Evolutionary conservation across 768 basidiomycete species (phyloP).

Genomic region (Hericium coralloides): DNA sequence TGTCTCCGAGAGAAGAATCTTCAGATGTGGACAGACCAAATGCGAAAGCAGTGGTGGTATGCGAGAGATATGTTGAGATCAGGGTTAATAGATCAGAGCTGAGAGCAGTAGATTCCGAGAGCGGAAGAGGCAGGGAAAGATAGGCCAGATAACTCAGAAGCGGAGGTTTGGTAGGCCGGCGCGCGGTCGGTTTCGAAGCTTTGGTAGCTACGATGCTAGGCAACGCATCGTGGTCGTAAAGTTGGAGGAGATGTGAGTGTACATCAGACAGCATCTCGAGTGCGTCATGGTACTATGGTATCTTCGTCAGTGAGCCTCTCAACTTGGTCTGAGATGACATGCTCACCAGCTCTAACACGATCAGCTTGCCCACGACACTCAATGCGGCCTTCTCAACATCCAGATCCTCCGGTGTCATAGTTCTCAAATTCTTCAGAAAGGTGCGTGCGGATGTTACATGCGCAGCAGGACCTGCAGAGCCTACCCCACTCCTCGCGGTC

Average conservation of each 20-base stretch:
- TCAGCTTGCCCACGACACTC: slow-evolving; percentile 57
- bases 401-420: slow-evolving; percentile 34
- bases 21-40: slow-evolving; percentile 8
- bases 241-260: slow-evolving; percentile 31
- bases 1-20: not conserved
- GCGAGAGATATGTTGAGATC: slow-evolving; percentile 49
- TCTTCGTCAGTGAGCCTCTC: too few species aligned
- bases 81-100: slow-evolving; percentile 37
- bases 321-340: too few species aligned
- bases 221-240: slow-evolving; percentile 13
- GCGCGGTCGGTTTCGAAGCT: not conserved
- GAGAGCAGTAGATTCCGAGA: slow-evolving; percentile 19
- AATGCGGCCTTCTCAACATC: slow-evolving; percentile 71
- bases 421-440: slow-evolving; percentile 39
- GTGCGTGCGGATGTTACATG: slow-evolving; percentile 32
- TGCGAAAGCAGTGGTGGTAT: slow-evolving; percentile 34
- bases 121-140: slow-evolving; percentile 37
- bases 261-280: slow-evolving; percentile 36
- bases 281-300: slow-evolving; percentile 43
- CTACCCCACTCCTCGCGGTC: slow-evolving; percentile 17
- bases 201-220: not conserved
- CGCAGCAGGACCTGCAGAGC: slow-evolving; percentile 21
- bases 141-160: slow-evolving; percentile 9
- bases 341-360: slow-evolving; percentile 63
- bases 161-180: slow-evolving; percentile 12